Conservation (phyloP, 805 yeast species). For the Nakazawaea populi region DNA sequence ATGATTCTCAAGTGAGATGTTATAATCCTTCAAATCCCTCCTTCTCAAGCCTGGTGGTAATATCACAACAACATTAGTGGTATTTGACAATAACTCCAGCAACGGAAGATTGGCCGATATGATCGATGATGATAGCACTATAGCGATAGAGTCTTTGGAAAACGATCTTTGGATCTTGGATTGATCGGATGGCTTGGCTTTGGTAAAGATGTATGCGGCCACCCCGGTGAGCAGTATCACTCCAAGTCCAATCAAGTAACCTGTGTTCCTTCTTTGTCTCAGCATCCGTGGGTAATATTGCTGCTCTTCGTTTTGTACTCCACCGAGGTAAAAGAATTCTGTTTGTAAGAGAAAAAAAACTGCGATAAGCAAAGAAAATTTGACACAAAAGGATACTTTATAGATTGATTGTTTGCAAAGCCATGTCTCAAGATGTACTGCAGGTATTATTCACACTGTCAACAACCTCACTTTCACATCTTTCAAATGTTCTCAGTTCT, state of each 20-base stretch:
- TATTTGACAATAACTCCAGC: conserved; percentile 11
- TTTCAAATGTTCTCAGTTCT: conserved; percentile 38
- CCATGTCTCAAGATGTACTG: conserved; percentile 1
- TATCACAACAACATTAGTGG: conserved; percentile 19
- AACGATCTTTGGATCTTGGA: not conserved
- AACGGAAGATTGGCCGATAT: conserved; percentile 9
- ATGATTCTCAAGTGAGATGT: conserved; percentile 16
- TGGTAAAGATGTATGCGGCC: not conserved
- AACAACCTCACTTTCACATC: conserved; percentile 39
- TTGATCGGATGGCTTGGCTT: not conserved
- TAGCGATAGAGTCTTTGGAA: conserved; percentile 1
- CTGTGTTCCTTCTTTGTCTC: not conserved
- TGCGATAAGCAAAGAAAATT: no score
- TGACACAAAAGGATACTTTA: no score
- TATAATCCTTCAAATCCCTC: conserved; percentile 11
- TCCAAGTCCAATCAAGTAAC: not conserved
- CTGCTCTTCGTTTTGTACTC: not conserved
- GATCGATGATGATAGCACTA: conserved; percentile 7
- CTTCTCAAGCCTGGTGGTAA: conserved; percentile 21
- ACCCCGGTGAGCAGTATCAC: not conserved
- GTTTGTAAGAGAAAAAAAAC: no score
- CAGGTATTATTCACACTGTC: conserved; percentile 27
- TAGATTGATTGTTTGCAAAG: not conserved
- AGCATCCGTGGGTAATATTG: not conserved
- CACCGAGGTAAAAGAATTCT: no score